A percentile compares a stretch with the other conserved stretches of the same genome.
Conservation (phyloP, 352 stramenopile genomes). For the Phytopythium sindhum region DNA sequence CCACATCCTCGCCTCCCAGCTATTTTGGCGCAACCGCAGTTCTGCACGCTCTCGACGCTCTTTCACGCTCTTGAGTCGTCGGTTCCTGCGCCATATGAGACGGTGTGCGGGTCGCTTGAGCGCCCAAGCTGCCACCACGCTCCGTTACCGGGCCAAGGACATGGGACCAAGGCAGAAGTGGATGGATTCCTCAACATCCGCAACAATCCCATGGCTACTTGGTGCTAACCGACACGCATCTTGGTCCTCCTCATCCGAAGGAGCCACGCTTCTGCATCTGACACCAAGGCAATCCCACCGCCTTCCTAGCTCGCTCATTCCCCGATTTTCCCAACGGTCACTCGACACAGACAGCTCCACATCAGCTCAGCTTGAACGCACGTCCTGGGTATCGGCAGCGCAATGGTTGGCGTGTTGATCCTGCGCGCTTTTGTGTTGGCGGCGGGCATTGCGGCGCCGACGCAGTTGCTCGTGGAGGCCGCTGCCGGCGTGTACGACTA, state of each 20-base stretch:
- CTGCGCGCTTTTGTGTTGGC: neutral
- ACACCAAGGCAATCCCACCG: neutral
- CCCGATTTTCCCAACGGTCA: neutral
- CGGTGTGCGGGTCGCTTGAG: neutral
- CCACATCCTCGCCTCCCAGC: neutral
- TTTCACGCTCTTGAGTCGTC: too few relatives aligned
- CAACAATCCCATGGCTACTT: neutral
- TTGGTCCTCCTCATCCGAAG: neutral
- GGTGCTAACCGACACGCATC: neutral
- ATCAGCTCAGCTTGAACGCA: neutral
- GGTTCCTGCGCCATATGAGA: neutral
- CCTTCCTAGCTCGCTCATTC: neutral
- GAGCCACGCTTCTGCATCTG: neutral
- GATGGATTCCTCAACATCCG: neutral
- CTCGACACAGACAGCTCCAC: neutral
- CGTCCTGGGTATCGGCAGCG: neutral
- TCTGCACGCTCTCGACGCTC: too few relatives aligned
- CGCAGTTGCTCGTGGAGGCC: neutral
- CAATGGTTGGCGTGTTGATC: neutral
- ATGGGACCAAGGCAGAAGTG: neutral
- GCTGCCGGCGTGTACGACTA: constrained; percentile 10
- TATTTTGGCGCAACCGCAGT: neutral
- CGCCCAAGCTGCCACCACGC: neutral
- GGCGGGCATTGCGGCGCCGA: neutral
- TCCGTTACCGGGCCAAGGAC: neutral